phyloP scores from a whole-genome alignment of 805 yeast species.

The Starmerella lactis-condensi region DNA sequence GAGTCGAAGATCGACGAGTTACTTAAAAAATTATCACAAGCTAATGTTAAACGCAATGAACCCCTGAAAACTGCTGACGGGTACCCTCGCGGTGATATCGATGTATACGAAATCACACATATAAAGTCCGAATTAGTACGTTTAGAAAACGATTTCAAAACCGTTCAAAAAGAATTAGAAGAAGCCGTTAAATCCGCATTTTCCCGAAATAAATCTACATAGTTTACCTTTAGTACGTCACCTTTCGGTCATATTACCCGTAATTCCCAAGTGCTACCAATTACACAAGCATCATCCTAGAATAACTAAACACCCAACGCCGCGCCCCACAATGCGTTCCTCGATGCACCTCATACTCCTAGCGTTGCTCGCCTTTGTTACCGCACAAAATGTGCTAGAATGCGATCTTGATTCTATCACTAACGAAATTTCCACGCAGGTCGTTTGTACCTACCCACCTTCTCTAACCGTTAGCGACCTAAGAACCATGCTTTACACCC shows the following conservation, averaged over 20 bases:
- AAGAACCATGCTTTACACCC: constrained; percentile 9
- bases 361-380: too few relatives aligned
- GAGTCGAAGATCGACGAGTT: constrained; percentile 28
- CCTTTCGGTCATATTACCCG: constrained; percentile 2
- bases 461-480: constrained; percentile 15
- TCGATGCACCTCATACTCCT: not conserved
- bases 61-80: constrained; percentile 55
- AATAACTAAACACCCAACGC: not conserved
- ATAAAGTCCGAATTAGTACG: constrained; percentile 47
- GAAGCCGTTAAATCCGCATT: constrained; percentile 29
- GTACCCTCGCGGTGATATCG: constrained; percentile 69
- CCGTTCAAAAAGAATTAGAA: constrained; percentile 32
- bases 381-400: too few relatives aligned
- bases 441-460: too few relatives aligned
- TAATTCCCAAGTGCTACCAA: not conserved
- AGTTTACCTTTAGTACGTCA: too few relatives aligned
- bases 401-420: too few relatives aligned
- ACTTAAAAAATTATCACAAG: constrained; percentile 28
- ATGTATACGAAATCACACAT: constrained; percentile 48
- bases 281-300: not conserved
- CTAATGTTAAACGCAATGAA: constrained; percentile 44
- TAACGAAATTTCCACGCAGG: constrained; percentile 1
- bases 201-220: constrained; percentile 2
- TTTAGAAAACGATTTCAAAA: constrained; percentile 48
- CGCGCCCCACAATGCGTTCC: constrained; percentile 1